Base-by-base conservation (phyloP, 306 rosid species). In the Quillaja saponaria region DNA sequence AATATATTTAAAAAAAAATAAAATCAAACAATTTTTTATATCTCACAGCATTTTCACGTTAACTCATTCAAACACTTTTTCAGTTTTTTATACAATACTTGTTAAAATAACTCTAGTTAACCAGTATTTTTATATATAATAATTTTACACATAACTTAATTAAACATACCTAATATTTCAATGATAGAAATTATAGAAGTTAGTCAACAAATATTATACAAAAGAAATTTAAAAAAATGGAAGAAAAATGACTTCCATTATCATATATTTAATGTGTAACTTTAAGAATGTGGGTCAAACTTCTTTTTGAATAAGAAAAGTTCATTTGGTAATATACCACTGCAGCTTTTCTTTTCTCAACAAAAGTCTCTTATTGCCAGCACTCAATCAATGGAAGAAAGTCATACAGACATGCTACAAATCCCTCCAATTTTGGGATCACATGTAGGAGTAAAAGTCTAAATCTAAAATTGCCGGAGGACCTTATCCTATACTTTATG, bases 401-500 rank as follows among this genome's bases (percentile, higher is more conserved):
- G 1, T 67, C 45, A 44, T 66, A 41, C 12, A 25, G 14, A 25
- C 61, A 61, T 16, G 21, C 16, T 25, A 7, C 28, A 13, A 34
- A 63, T 61, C 59, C 69, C 50, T 25, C 70, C 67, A 59, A 28
- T 40, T 16, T 40, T 40, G 10, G 14, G 61, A 55, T 6, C 7
- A 46, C n/a, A 7, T 17, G 4, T 25, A 25, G 31, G 31, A 25
- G 31, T 25, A 2, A 25, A 25, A 25, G 50, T 54, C 69, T 49
- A 17, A 34, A 72, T 63, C 48, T 4, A 54, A 64, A 33, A 54
- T 39, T 28, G 6, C 18, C 39, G 48, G 45, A 55, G 76, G 56
- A 64, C 34, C 20, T 56, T 38, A 71, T 71, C 65, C 35, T 64
- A 38, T 18, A 60, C 48, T 71, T 56, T 35, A 13, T 31, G 34